phyloP scores from a whole-genome alignment of 345 rosid species.

The Brassica rapa region DNA sequence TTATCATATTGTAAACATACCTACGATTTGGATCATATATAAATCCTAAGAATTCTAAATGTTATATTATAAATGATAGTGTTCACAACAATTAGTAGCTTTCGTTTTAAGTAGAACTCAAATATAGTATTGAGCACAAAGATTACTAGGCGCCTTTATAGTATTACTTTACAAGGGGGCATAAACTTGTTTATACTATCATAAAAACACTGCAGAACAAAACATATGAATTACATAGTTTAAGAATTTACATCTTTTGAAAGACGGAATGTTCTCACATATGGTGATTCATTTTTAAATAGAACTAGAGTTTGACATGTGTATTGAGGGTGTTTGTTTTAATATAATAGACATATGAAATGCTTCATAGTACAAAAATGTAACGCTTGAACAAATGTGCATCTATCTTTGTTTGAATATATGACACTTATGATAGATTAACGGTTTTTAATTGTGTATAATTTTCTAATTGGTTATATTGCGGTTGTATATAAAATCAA shows the following conservation, averaged over 20 bases:
- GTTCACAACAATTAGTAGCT: neutral
- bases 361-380: no score
- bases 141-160: neutral
- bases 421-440: no score
- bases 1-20: conserved; percentile 14
- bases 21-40: conserved; percentile 34
- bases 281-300: neutral
- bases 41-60: neutral
- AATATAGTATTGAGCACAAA: neutral
- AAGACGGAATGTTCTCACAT: neutral
- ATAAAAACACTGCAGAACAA: neutral
- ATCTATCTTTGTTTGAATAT: no score
- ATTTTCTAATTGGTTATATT: no score
- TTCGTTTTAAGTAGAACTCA: neutral
- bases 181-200: neutral
- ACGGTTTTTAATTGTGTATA: no score
- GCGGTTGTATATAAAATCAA: no score
- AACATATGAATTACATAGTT: neutral
- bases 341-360: no score
- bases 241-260: neutral
- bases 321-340: no score
- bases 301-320: neutral
- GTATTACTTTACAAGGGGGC: neutral
- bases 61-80: neutral
- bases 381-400: no score